These are phyloP conservation scores for Ambrosia trifida DNA, from an alignment of 129 eudicot genomes.

Conservation along the genomic window DNA sequence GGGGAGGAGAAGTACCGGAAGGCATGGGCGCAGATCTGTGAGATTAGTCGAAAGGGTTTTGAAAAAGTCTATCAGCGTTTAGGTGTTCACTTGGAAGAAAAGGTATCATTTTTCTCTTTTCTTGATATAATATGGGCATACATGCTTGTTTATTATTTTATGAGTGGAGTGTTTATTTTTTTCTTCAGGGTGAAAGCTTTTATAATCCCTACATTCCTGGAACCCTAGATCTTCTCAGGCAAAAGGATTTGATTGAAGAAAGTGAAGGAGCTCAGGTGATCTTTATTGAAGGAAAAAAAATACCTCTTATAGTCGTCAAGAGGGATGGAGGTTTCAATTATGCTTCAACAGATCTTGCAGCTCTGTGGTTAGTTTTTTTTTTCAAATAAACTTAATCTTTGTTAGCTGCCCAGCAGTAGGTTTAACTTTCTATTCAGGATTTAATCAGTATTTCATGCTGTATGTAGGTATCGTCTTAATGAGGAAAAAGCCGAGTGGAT, in stretches of 20 bases:
- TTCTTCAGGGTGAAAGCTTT: conserved; percentile 84
- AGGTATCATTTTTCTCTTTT: conserved; percentile 41
- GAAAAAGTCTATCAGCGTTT: conserved; percentile 65
- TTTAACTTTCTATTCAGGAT: neutral
- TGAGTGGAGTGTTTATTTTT: neutral
- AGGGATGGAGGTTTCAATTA: conserved; percentile 95
- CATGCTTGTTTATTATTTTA: neutral
- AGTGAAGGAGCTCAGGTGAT: conserved; percentile 96
- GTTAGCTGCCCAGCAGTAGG: neutral
- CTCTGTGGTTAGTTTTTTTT: conserved; percentile 65
- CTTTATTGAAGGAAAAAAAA: conserved; percentile 70
- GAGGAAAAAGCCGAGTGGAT: conserved; percentile 95
- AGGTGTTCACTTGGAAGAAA: conserved; percentile 81
- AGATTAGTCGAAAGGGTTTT: conserved; percentile 75
- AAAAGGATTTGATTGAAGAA: conserved; percentile 76
- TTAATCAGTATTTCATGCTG: neutral
- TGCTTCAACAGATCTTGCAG: conserved; percentile 96
- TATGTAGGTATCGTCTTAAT: conserved; percentile 82
- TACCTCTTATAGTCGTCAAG: conserved; percentile 90
- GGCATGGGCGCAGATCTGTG: conserved; percentile 90
- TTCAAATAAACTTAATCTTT: neutral
- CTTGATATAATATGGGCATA: neutral
- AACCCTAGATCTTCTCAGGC: conserved; percentile 51
- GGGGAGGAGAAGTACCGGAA: conserved; percentile 69
- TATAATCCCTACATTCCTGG: conserved; percentile 79